Evolutionary conservation across 805 yeast genomes (phyloP).

Genomic region (Kodamaea nitidulidarum): DNA sequence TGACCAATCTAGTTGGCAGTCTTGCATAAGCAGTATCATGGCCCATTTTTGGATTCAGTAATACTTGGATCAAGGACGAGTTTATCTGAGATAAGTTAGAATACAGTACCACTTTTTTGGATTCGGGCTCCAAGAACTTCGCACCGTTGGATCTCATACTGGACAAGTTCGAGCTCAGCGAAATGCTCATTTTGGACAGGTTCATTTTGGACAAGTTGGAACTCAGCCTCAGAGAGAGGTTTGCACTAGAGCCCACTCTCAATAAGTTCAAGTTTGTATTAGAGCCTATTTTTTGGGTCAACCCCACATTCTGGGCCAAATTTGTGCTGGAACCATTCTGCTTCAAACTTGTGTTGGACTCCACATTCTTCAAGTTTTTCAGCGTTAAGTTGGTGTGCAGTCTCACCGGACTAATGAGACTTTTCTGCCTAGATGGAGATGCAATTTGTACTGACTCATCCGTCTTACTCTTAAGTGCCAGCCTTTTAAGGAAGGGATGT

Average conservation of each 20-base stretch:
- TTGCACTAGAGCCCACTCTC: neutral
- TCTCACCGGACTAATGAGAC: neutral
- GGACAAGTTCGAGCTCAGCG: neutral
- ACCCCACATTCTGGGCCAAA: too few species aligned
- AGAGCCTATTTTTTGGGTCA: too few species aligned
- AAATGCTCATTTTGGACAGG: neutral
- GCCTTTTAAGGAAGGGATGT: constrained; percentile 37
- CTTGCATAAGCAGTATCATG: too few species aligned
- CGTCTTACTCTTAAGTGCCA: too few species aligned
- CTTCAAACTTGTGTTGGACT: too few species aligned
- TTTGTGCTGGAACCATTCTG: too few species aligned
- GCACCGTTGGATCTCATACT: neutral
- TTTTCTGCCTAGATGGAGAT: neutral
- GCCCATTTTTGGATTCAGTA: neutral
- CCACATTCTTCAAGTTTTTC: neutral
- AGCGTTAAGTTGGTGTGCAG: neutral
- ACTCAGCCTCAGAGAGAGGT: neutral
- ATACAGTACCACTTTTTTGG: neutral
- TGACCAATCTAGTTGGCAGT: neutral
- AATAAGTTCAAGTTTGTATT: neutral
- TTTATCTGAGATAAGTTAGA: neutral
- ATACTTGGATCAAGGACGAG: neutral
- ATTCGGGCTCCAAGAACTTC: neutral
- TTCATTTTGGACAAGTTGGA: neutral
- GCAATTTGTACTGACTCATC: too few species aligned